Conservation (phyloP, 225 moss, liverwort and hornwort species). For the Asterella californica region DNA sequence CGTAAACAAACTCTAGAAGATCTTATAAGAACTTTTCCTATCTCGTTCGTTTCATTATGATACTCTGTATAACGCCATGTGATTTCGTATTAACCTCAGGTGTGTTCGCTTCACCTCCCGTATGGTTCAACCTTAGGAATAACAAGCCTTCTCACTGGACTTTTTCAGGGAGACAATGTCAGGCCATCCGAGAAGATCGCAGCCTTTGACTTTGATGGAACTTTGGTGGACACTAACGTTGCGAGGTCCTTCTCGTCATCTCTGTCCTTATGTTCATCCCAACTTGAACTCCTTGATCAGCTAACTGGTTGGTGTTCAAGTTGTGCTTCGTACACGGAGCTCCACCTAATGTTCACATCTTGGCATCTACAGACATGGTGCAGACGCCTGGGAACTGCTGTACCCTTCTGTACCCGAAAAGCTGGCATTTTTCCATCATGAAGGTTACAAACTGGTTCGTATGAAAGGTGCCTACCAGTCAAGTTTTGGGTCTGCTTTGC, state of each 20-base stretch:
- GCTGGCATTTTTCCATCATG: slow-evolving; percentile 60
- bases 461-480: slow-evolving; percentile 10
- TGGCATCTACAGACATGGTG: slow-evolving; percentile 57
- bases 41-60: neutral
- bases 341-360: neutral
- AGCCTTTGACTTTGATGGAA: slow-evolving; percentile 96
- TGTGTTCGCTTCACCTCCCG: neutral
- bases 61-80: neutral
- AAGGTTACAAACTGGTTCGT: slow-evolving; percentile 86
- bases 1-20: neutral
- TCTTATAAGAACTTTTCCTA: neutral
- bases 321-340: neutral
- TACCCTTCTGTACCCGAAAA: slow-evolving; percentile 66
- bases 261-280: neutral
- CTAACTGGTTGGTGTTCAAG: neutral
- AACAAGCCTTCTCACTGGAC: neutral
- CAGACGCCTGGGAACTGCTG: slow-evolving; percentile 82
- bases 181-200: slow-evolving; percentile 84
- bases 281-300: neutral
- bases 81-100: neutral
- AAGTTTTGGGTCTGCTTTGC: neutral
- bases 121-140: neutral
- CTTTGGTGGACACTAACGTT: slow-evolving; percentile 72
- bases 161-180: slow-evolving; percentile 54
- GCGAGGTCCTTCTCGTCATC: slow-evolving; percentile 31